Percentiles rank a stretch among this genome's conserved stretches.
phyloP scores from a whole-genome alignment of 2,329 filamentous ascomycete genomes.

The Colletotrichum kahawae region DNA sequence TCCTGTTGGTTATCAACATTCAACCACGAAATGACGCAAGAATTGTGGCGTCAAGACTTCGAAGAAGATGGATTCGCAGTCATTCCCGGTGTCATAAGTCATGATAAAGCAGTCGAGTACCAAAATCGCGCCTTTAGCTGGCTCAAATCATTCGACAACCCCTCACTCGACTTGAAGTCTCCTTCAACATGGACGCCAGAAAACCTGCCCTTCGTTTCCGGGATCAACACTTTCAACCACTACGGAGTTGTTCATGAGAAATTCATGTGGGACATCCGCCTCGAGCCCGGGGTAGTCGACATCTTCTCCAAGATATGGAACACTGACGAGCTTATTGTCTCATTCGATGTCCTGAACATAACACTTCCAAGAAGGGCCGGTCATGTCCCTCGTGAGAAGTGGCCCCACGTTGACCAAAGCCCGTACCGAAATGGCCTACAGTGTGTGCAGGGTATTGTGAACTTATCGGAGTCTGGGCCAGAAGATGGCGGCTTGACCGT shows the following conservation, averaged over 20 bases:
- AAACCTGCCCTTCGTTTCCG: constrained; percentile 39
- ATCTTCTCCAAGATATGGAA: constrained; percentile 44
- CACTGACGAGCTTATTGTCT: constrained; percentile 46
- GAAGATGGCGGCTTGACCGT: constrained; percentile 24
- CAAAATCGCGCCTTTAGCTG: constrained; percentile 28
- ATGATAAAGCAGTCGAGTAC: constrained; percentile 41
- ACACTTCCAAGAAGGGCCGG: constrained; percentile 34
- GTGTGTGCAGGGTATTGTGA: constrained; percentile 33
- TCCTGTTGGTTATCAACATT: too few species aligned
- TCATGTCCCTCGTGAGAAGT: constrained; percentile 11
- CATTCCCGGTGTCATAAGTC: constrained; percentile 49
- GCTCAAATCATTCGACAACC: constrained; percentile 25
- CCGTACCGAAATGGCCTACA: constrained; percentile 30
- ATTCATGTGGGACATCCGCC: constrained; percentile 43
- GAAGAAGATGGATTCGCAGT: constrained; percentile 45
- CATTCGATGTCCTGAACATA: constrained; percentile 50
- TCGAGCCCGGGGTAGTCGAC: constrained; percentile 41
- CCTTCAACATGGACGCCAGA: constrained; percentile 37
- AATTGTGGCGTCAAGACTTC: constrained; percentile 39
- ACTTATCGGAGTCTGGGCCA: constrained; percentile 22
- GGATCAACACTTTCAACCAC: constrained; percentile 17
- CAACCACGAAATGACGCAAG: background rate
- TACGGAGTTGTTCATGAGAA: constrained; percentile 43
- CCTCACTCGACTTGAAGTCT: constrained; percentile 26
- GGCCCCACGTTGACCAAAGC: constrained; percentile 35